Base-by-base conservation (phyloP, 139 green algal species). In the Volvox africanus region DNA sequence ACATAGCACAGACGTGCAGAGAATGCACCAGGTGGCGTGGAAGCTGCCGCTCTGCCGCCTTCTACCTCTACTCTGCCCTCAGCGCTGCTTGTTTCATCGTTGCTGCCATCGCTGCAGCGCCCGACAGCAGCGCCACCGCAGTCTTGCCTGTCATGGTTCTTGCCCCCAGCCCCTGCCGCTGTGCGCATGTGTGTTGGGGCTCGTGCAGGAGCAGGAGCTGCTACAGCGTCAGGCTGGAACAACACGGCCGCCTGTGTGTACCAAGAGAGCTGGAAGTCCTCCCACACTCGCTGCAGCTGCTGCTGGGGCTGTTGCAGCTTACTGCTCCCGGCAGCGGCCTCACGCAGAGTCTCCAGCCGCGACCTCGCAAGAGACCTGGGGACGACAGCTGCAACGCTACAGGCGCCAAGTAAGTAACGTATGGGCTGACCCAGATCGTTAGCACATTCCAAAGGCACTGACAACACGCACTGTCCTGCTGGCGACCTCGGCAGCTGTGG, bases 181-280 rank as follows among this genome's bases (percentile, higher is more conserved):
- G 76, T 73, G 44, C 44, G 9, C 5, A 5, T 80, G 37, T 80
- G 24, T 35, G n/a, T n/a, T n/a, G 76, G 18, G 19, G 2, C 76
- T 82, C 20, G 26, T 1, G 19, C 30, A 21, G 3, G 2, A 28
- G 75, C 33, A 55, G 75, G 17, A 55, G 18, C 75, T 5, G 33
- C 33, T 2, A 35, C 11, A 12, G 19, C 32, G 0, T 67, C 82
- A 6, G 82, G 82, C 82, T 75, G 61, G 32, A 61, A 87, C 82
- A 87, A n/a, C 30, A 87, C 82, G 33, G 82, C 82, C 20, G 82
- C 82, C 61, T 87, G 82, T 33, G 61, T 62, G 32, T 73, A 87
- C 82, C 82, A 87, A 9, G n/a, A 32, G 22, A 87, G 32, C 61
- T 61, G 12, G 20, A 77, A 76, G 61, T 89, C 69, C 22, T 89